Base-by-base conservation (phyloP, 2,329 filamentous ascomycete species). In the Monosporascus sp. region DNA sequence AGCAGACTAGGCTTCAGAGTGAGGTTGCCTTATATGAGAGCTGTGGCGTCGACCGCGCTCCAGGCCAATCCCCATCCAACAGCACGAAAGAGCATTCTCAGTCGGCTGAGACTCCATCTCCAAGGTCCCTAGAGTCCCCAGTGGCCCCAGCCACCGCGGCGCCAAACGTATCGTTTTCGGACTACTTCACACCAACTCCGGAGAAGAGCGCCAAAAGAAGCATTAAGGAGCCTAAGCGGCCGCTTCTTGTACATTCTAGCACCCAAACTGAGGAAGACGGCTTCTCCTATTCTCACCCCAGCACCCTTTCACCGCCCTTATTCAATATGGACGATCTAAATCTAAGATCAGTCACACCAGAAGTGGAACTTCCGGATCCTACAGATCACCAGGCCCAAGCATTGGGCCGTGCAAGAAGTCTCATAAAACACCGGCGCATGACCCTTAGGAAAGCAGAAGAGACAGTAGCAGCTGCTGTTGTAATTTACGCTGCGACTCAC, bases 401-500 rank as follows among this genome's bases (percentile, higher is more conserved):
- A 51, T 64, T 77, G 51, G 72, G 67, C 47, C 65, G 74, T 46
- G 71, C 69, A 22, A 72, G 68, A 51, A 77, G 72, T 47, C 60
- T 79, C 18, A 72, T 71, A 51, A 74, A 73, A 50, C 75, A 74
- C 57, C 71, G 74, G 51, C 75, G 71, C 53, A 67, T 73, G 53
- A 71, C 71, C n/a, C 66, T 77, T 37, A 72, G 70, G 38, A 67
- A 74, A 17, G 75, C 74, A 17, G 78, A 82, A 63, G 80, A 82
- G 53, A 73, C 75, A 37, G 67, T 81, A 35, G 79, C 79, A 37
- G 75, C 79, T 37, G 79, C 76, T 15, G 79, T 81, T 24, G 72
- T 81, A 24, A 73, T 82, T 20, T 79, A 79, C 55, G 78, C 80
- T 39, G 72, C 78, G 8, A 76, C 72, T 37, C 76, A 77, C 55